A percentile compares a stretch with the other conserved stretches of the same genome.
Evolutionary conservation across 768 basidiomycete species (phyloP).

Genomic region (Antrodiella citrinella): DNA sequence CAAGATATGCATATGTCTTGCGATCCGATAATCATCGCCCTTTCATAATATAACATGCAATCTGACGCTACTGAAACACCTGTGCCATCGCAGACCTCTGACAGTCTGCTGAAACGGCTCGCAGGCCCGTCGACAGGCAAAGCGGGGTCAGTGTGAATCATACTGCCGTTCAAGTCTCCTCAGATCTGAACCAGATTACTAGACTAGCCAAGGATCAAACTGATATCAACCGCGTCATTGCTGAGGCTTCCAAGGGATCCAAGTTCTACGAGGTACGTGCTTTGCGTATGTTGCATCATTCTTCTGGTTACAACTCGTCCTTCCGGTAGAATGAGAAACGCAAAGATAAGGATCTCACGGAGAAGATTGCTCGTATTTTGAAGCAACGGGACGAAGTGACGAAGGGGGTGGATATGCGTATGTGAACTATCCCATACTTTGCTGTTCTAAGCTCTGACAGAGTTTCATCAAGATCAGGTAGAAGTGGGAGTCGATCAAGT

Average conservation of each 20-base stretch:
- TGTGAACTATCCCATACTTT: slow-evolving; percentile 37
- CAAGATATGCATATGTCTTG: background rate
- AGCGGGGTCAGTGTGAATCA: slow-evolving; percentile 65
- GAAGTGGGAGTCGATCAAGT: slow-evolving; percentile 63
- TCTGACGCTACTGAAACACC: slow-evolving; percentile 12
- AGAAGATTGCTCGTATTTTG: slow-evolving; percentile 64
- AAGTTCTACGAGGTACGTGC: slow-evolving; percentile 78
- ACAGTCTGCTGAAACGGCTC: slow-evolving; percentile 67
- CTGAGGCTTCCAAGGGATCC: slow-evolving; percentile 87
- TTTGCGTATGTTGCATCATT: too few relatives aligned
- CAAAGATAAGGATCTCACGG: slow-evolving; percentile 80
- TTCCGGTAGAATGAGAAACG: slow-evolving; percentile 85
- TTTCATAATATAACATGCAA: background rate
- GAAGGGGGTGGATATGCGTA: slow-evolving; percentile 43
- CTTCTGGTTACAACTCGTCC: too few relatives aligned
- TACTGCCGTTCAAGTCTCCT: too few relatives aligned
- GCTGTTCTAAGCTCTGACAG: background rate
- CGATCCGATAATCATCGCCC: too few relatives aligned
- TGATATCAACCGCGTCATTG: slow-evolving; percentile 83
- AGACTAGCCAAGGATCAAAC: slow-evolving; percentile 68
- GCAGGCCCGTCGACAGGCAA: slow-evolving; percentile 87
- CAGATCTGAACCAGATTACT: too few relatives aligned
- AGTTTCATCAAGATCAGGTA: slow-evolving; percentile 32
- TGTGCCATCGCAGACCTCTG: slow-evolving; percentile 48
- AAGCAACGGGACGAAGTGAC: slow-evolving; percentile 52